These are phyloP conservation scores for Cicer yamashitae DNA, from an alignment of 306 rosid species.

Conservation along the genomic window DNA sequence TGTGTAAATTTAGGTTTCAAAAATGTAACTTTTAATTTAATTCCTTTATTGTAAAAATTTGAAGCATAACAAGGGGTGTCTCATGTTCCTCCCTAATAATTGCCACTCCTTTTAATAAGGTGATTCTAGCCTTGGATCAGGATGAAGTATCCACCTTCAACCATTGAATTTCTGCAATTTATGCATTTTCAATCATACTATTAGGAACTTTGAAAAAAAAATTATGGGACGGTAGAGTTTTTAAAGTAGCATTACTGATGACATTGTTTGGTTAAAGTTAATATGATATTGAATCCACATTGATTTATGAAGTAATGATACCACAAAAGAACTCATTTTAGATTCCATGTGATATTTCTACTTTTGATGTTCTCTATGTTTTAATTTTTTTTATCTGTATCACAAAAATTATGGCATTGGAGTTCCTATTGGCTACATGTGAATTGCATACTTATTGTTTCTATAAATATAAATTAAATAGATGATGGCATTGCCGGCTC, in stretches of 20 bases:
- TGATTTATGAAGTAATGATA: constrained; percentile 10
- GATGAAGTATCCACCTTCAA: constrained; percentile 10
- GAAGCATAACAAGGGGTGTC: too few species aligned
- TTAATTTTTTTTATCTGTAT: neutral
- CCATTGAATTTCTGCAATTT: neutral
- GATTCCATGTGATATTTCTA: neutral
- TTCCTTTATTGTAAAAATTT: too few species aligned
- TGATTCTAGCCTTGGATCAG: too few species aligned
- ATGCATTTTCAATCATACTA: neutral
- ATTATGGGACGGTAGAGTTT: neutral
- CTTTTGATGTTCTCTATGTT: neutral
- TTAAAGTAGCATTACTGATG: neutral
- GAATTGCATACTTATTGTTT: neutral
- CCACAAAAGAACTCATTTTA: constrained; percentile 3
- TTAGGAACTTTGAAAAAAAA: neutral
- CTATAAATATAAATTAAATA: neutral
- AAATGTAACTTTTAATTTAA: too few species aligned
- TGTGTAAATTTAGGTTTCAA: too few species aligned
- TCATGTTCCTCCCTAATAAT: too few species aligned
- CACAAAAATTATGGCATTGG: neutral
- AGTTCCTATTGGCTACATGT: neutral
- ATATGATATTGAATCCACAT: neutral
- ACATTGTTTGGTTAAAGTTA: neutral
- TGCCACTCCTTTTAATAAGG: too few species aligned
- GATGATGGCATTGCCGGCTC: neutral